Percentiles rank a stretch among this genome's conserved stretches.
phyloP scores from a whole-genome alignment of 2,329 filamentous ascomycete genomes.

The Sporothrix mexicana region DNA sequence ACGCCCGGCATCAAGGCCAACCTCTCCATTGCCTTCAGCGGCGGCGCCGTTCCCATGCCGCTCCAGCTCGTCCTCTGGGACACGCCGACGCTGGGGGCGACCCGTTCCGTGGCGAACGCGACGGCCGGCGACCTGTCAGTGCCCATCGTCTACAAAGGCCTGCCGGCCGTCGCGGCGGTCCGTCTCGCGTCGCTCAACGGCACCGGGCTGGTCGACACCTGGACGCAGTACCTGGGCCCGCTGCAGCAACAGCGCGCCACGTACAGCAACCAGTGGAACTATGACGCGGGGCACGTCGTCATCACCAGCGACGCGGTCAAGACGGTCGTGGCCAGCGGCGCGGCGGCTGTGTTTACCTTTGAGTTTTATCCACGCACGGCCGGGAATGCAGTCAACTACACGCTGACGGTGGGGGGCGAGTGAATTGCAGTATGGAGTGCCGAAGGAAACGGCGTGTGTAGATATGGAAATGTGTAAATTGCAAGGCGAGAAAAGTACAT shows the following conservation, averaged over 20 bases:
- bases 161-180: slow-evolving; percentile 57
- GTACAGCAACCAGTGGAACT: slow-evolving; percentile 58
- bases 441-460: too few relatives aligned
- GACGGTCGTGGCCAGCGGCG: slow-evolving; percentile 52
- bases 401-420: slow-evolving; percentile 40
- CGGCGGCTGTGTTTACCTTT: slow-evolving; percentile 56
- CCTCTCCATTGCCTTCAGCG: slow-evolving; percentile 59
- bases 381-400: slow-evolving; percentile 57
- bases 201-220: slow-evolving; percentile 62
- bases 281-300: slow-evolving; percentile 53
- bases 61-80: slow-evolving; percentile 61
- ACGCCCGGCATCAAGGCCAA: slow-evolving; percentile 55
- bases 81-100: slow-evolving; percentile 47
- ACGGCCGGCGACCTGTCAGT: slow-evolving; percentile 51
- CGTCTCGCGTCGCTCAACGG: slow-evolving; percentile 51
- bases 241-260: slow-evolving; percentile 59
- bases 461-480: too few relatives aligned
- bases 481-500: too few relatives aligned
- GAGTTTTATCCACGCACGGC: slow-evolving; percentile 61
- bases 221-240: slow-evolving; percentile 59
- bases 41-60: slow-evolving; percentile 51
- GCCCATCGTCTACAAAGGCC: slow-evolving; percentile 58
- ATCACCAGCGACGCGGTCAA: slow-evolving; percentile 53
- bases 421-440: too few relatives aligned
- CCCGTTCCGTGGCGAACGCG: slow-evolving; percentile 30